A percentile compares a stretch with the other conserved stretches of the same genome.
Evolutionary conservation across 805 yeast genomes (phyloP).

Genomic region (Metschnikowia chrysomelidarum): DNA sequence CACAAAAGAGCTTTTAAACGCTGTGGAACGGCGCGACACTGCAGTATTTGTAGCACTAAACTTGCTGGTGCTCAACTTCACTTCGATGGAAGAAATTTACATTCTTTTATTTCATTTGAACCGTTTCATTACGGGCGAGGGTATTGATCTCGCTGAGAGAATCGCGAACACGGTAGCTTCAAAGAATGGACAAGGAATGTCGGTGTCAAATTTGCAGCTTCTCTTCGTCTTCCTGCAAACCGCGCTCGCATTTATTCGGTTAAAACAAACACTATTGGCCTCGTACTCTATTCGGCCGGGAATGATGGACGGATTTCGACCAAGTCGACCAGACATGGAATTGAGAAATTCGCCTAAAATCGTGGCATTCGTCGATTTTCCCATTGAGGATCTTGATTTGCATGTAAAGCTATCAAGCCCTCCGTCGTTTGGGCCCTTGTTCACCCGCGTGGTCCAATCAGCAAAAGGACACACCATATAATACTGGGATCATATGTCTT

Average conservation of each 20-base stretch:
- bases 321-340: slow-evolving; percentile 32
- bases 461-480: slow-evolving; percentile 11
- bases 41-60: slow-evolving; percentile 33
- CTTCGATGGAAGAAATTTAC: slow-evolving; percentile 51
- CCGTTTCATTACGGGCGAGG: slow-evolving; percentile 39
- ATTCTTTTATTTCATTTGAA: slow-evolving; percentile 45
- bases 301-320: slow-evolving; percentile 27
- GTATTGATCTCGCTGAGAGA: slow-evolving; percentile 32
- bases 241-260: slow-evolving; percentile 16
- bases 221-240: slow-evolving; percentile 20
- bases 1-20: slow-evolving; percentile 9
- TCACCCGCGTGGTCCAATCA: slow-evolving; percentile 15
- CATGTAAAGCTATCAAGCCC: slow-evolving; percentile 12
- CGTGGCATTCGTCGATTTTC: slow-evolving; percentile 12
- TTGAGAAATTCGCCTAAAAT: slow-evolving; percentile 29
- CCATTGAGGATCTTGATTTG: slow-evolving; percentile 13
- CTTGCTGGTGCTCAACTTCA: slow-evolving; percentile 36
- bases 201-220: slow-evolving; percentile 15
- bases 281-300: slow-evolving; percentile 23
- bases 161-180: slow-evolving; percentile 17
- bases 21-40: slow-evolving; percentile 21
- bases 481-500: neutral
- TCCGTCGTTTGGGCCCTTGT: slow-evolving; percentile 14
- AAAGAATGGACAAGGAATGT: slow-evolving; percentile 15
- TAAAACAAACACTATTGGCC: slow-evolving; percentile 21